phyloP scores from a whole-genome alignment of 148 eudicot genomes.

The Agrostemma githago region DNA sequence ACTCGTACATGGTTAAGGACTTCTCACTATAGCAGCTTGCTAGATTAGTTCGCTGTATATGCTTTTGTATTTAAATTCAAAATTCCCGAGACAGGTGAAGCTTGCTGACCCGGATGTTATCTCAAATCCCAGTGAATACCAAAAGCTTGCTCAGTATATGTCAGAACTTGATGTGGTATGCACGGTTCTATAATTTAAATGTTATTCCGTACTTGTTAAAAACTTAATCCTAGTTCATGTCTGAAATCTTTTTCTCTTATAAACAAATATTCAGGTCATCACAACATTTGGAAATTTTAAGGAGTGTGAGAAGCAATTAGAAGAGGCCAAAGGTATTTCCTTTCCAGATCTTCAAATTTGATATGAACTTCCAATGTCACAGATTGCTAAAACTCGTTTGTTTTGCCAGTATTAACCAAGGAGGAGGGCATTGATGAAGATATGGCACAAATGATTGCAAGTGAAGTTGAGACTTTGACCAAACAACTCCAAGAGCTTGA shows the following conservation, averaged over 20 bases:
- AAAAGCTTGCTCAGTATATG: slow-evolving; percentile 84
- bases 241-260: not conserved
- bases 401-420: slow-evolving; percentile 58
- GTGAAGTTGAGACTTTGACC: slow-evolving; percentile 63
- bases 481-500: slow-evolving; percentile 65
- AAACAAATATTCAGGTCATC: slow-evolving; percentile 53
- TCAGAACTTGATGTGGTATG: slow-evolving; percentile 87
- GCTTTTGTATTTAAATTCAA: not conserved
- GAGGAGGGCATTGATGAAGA: slow-evolving; percentile 78
- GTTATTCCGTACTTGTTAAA: not conserved
- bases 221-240: not conserved
- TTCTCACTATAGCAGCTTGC: not conserved
- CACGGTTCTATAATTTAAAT: not conserved
- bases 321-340: slow-evolving; percentile 77
- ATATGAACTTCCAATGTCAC: not conserved
- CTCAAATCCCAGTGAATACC: slow-evolving; percentile 88
- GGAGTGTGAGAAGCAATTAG: slow-evolving; percentile 85
- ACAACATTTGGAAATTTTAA: slow-evolving; percentile 61
- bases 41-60: not conserved
- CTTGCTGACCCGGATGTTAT: slow-evolving; percentile 94
- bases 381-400: slow-evolving; percentile 3
- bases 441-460: slow-evolving; percentile 84
- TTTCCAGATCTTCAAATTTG: not conserved
- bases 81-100: slow-evolving; percentile 49
- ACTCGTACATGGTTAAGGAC: not conserved